phyloP scores from a whole-genome alignment of 495 filamentous ascomycete species.

The Penicillium silybi region DNA sequence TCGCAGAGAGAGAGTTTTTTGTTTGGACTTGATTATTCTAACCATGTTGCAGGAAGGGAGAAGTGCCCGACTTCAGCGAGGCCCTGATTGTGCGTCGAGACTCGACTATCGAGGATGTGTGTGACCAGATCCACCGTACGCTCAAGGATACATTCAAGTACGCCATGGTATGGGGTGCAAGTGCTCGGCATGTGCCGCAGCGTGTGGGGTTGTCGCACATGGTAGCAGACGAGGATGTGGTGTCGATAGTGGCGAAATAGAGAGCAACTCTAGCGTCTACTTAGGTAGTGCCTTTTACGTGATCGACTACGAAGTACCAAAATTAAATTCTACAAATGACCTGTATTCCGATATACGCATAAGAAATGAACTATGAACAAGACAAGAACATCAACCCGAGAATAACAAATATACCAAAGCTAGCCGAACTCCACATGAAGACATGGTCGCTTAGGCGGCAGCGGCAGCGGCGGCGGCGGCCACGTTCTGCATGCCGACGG shows the following conservation, averaged over 20 bases:
- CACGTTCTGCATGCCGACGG: slow-evolving; percentile 50
- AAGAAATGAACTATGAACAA: slow-evolving; percentile 15
- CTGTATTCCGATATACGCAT: slow-evolving; percentile 11
- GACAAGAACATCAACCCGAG: slow-evolving; percentile 4
- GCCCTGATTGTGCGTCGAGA: slow-evolving; percentile 88
- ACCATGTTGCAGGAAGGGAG: slow-evolving; percentile 59
- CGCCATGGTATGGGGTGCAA: slow-evolving; percentile 95
- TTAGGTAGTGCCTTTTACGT: background rate
- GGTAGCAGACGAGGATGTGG: slow-evolving; percentile 94
- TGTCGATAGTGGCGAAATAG: slow-evolving; percentile 73
- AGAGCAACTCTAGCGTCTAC: background rate
- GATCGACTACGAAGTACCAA: background rate
- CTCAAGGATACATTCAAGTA: slow-evolving; percentile 99
- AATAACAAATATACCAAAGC: slow-evolving; percentile 8
- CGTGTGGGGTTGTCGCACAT: slow-evolving; percentile 83
- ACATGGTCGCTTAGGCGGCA: slow-evolving; percentile 21
- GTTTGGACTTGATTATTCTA: background rate
- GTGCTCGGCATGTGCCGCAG: slow-evolving; percentile 91
- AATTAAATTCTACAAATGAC: background rate
- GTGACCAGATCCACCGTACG: slow-evolving; percentile 89
- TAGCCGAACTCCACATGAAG: slow-evolving; percentile 12
- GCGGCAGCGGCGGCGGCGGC: slow-evolving; percentile 38
- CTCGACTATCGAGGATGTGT: slow-evolving; percentile 93
- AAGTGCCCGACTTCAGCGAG: slow-evolving; percentile 86
- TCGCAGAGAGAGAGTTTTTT: background rate